Conservation (phyloP, 805 yeast species). For the Aciculoconidium aculeatum region DNA sequence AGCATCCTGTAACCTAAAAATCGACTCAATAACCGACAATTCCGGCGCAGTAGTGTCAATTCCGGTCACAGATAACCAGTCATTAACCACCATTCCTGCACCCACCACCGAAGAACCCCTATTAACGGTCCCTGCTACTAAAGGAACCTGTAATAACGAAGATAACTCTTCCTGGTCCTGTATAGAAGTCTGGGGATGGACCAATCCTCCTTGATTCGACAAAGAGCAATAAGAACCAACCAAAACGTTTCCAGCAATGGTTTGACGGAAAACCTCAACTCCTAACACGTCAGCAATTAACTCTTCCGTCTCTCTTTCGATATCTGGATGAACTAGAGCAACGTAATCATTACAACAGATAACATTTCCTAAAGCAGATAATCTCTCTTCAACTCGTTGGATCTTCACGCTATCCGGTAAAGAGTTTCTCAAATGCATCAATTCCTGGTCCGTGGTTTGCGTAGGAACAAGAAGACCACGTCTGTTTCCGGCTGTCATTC, state of each 20-base stretch:
- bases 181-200: slow-evolving; percentile 94
- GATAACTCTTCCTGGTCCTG: slow-evolving; percentile 98
- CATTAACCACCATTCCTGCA: slow-evolving; percentile 98
- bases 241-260: slow-evolving; percentile 95
- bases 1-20: slow-evolving; percentile 88
- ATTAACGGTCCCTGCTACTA: slow-evolving; percentile 97
- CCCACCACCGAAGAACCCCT: slow-evolving; percentile 98
- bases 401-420: slow-evolving; percentile 93
- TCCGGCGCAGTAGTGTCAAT: slow-evolving; percentile 98
- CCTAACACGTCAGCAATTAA: slow-evolving; percentile 96
- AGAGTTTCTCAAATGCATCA: slow-evolving; percentile 94
- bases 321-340: slow-evolving; percentile 98
- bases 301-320: slow-evolving; percentile 98
- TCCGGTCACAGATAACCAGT: slow-evolving; percentile 96
- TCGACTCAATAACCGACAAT: slow-evolving; percentile 91
- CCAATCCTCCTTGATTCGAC: slow-evolving; percentile 96
- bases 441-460: slow-evolving; percentile 96
- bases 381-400: slow-evolving; percentile 96
- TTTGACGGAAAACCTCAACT: slow-evolving; percentile 98
- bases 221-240: slow-evolving; percentile 95
- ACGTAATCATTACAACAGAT: slow-evolving; percentile 98
- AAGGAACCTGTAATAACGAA: slow-evolving; percentile 90
- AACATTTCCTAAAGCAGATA: slow-evolving; percentile 95
- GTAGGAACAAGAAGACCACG: slow-evolving; percentile 96
- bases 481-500: slow-evolving; percentile 98